Percentiles rank a stretch among this genome's conserved stretches.
Conservation (phyloP, 495 filamentous ascomycete genomes). For the Aspergillus asperescens region DNA sequence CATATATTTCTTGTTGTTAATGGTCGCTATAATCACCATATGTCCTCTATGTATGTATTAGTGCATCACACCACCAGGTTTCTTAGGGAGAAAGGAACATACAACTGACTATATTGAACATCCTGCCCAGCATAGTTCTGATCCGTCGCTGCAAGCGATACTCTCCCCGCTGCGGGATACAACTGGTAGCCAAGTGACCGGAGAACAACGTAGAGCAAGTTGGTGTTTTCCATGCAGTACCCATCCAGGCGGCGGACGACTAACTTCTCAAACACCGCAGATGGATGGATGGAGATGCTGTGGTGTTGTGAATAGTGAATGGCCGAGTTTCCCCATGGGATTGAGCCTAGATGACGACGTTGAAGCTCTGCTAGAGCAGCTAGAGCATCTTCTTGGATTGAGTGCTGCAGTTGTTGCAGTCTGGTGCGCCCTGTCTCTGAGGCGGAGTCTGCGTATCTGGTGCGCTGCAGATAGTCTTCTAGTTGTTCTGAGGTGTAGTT, state of each 20-base stretch:
- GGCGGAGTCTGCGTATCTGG: conserved; percentile 22
- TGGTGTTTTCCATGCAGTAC: conserved; percentile 74
- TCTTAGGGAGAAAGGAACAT: conserved; percentile 4
- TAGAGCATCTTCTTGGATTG: conserved; percentile 22
- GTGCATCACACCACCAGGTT: too few species aligned
- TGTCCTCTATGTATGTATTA: conserved; percentile 35
- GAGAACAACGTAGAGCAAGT: conserved; percentile 57
- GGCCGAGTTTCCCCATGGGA: conserved; percentile 65
- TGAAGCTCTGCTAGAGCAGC: conserved; percentile 27
- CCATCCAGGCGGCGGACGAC: conserved; percentile 61
- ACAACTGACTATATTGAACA: conserved; percentile 24
- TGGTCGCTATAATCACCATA: conserved; percentile 62
- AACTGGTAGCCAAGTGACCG: conserved; percentile 55
- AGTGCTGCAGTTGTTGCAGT: conserved; percentile 20
- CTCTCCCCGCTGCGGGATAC: conserved; percentile 44
- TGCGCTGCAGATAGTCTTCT: conserved; percentile 32
- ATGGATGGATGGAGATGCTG: conserved; percentile 51
- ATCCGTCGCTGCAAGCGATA: conserved; percentile 23
- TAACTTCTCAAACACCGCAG: conserved; percentile 61
- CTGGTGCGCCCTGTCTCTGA: conserved; percentile 4
- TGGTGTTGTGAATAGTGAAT: conserved; percentile 54
- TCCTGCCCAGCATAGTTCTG: conserved; percentile 10
- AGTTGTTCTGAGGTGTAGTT: conserved; percentile 30
- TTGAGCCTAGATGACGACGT: conserved; percentile 47
- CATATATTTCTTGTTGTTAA: conserved; percentile 50